Percentiles rank a stretch among this genome's conserved stretches.
Evolutionary conservation across 2,329 filamentous ascomycete species (phyloP).

Genomic region (Pseudogymnoascus sp.): DNA sequence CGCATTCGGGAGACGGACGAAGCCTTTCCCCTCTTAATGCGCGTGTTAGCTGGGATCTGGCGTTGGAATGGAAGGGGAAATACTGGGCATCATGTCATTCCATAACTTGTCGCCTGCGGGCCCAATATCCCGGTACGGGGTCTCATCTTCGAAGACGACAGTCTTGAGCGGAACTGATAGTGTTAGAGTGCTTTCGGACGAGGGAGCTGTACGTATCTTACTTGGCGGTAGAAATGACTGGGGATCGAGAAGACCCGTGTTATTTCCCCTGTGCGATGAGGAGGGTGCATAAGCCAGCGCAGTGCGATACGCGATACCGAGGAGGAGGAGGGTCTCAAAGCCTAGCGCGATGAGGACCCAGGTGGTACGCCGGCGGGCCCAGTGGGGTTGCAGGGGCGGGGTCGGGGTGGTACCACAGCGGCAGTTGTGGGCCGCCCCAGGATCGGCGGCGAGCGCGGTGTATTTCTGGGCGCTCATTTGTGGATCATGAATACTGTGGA

Average conservation of each 20-base stretch:
- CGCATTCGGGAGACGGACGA: slow-evolving; percentile 23
- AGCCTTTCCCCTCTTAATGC: slow-evolving; percentile 23
- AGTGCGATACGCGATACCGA: not conserved
- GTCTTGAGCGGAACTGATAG: slow-evolving; percentile 13
- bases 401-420: not conserved
- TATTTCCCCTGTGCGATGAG: not conserved
- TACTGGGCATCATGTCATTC: slow-evolving; percentile 26
- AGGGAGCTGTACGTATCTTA: not conserved
- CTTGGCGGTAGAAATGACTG: not conserved
- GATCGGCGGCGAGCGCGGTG: not conserved
- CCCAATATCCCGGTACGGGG: slow-evolving; percentile 21
- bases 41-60: not conserved
- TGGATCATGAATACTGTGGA: not conserved
- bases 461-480: not conserved
- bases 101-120: slow-evolving; percentile 22
- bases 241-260: not conserved
- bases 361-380: not conserved
- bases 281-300: not conserved
- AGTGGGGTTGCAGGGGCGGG: not conserved
- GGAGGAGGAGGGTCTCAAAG: not conserved
- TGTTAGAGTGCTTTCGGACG: not conserved
- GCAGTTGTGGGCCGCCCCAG: slow-evolving; percentile 1
- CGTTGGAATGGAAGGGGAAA: not conserved
- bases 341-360: not conserved
- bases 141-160: slow-evolving; percentile 24